Percentiles rank a stretch among this genome's conserved stretches.
Evolutionary conservation across 1,139 yeast genomes (phyloP).

Genomic region (Pneumocystis carinii): DNA sequence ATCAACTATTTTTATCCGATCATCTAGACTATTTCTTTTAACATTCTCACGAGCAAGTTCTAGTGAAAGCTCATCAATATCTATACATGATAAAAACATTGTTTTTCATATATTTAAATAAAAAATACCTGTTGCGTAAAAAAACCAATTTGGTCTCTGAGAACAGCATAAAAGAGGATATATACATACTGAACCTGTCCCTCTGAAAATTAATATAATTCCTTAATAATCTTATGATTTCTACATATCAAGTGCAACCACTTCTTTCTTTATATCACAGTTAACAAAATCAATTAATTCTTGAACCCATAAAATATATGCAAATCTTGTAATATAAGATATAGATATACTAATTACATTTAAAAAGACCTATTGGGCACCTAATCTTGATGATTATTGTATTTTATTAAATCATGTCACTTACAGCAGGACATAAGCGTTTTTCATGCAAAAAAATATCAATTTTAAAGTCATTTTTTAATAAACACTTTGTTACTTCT

Average conservation of each 20-base stretch:
- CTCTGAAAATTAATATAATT: conserved; percentile 6
- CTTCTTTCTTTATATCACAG: neutral
- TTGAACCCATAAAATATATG: conserved; percentile 17
- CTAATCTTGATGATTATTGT: neutral
- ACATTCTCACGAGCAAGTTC: conserved; percentile 13
- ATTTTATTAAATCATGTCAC: neutral
- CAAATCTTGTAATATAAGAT: conserved; percentile 15
- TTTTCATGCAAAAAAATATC: conserved; percentile 11
- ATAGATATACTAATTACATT: neutral
- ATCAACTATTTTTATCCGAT: conserved; percentile 11
- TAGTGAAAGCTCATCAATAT: conserved; percentile 14
- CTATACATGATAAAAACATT: conserved; percentile 6
- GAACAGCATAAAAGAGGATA: conserved; percentile 16
- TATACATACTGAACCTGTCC: conserved; percentile 18
- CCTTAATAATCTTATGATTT: neutral
- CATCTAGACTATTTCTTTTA: conserved; percentile 10
- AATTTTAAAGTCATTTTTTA: conserved; percentile 13
- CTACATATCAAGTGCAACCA: conserved; percentile 13
- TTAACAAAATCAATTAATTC: conserved; percentile 13
- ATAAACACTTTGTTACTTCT: conserved; percentile 13
- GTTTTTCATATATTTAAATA: neutral
- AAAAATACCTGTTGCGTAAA: conserved; percentile 15
- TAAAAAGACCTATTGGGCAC: neutral
- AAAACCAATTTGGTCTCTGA: conserved; percentile 13
- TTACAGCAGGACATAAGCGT: conserved; percentile 17